Evolutionary conservation across 257 asterid species (phyloP), one percentile per base, ranked within the genome.

Genomic region (Echium plantagineum): DNA sequence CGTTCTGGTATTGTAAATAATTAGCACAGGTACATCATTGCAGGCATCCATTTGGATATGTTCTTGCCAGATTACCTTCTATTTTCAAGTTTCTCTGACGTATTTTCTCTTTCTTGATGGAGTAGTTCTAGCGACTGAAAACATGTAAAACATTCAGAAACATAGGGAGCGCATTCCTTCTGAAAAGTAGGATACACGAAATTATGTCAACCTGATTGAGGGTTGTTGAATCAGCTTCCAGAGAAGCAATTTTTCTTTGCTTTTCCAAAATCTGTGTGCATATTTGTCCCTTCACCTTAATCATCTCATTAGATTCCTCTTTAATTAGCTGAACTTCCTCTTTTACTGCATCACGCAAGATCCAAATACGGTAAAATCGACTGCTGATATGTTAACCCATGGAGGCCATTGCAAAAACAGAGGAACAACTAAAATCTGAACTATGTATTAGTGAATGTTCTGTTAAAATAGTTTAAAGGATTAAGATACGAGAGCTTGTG

Each of bases 41-140:
- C 66, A 59, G 66, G 67, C 54, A 48, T 47, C 56, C 32, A 51
- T 63, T 61, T 52, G 68, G 58, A 53, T 59, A 57, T 59, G 64
- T 42, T 71, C 55, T 63, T 26, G 58, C 68, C 68, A 42, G 38
- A 47, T 70, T 77, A 90, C 97, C 94, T 83, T 75, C 66, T 79
- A 64, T 83, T 84, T 26, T 62, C 66, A 61, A 81, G 77, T 79
- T 83, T 90, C 55, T 69, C 69, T 62, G 94, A 75, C 69, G 75
- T 52, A 74, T 73, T 71, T 38, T 54, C 71, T 71, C 63, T 85
- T 75, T 85, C 95, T 58, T 87, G 93, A 69, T 75, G 86, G 82
- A 85, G 78, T 60, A 90, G 89, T 72, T 81, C 86, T 71, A 85
- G 66, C 28, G 95, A 80, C 95, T 90, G 88, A 71, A 55, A 55